phyloP scores from a whole-genome alignment of 2,329 filamentous ascomycete species.

The Cercospora beticola region DNA sequence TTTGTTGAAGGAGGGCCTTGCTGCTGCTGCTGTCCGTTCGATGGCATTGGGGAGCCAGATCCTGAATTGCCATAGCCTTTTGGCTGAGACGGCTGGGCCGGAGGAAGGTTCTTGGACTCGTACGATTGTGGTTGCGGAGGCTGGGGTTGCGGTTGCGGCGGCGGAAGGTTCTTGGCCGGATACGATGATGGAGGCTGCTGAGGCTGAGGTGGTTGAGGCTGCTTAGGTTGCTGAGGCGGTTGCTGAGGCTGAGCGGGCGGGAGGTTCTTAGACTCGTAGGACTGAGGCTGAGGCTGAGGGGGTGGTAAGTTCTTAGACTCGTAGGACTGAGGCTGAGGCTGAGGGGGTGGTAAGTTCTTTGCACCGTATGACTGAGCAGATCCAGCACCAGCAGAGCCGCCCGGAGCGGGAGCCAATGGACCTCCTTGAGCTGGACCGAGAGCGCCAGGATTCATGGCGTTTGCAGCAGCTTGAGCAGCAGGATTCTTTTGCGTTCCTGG shows the following conservation, averaged over 20 bases:
- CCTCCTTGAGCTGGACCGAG: background rate
- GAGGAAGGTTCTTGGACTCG: background rate
- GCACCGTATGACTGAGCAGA: background rate
- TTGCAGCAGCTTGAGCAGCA: conserved; percentile 44
- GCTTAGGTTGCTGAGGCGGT: background rate
- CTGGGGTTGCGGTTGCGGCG: background rate
- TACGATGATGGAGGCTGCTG: background rate
- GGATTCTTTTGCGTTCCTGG: conserved; percentile 8
- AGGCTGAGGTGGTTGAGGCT: background rate
- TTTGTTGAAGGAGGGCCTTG: no score
- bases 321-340: background rate
- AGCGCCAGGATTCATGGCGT: conserved; percentile 35
- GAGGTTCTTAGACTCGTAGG: background rate
- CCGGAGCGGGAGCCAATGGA: background rate
- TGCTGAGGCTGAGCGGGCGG: background rate
- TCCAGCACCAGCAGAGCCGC: background rate
- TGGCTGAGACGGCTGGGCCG: background rate
- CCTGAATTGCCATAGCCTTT: background rate
- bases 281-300: background rate
- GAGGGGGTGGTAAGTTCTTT: background rate
- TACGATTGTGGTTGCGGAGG: background rate
- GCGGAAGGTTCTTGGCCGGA: background rate
- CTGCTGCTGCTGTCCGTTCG: background rate
- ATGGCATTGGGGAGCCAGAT: background rate
- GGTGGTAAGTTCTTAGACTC: background rate